Percentiles rank a stretch among this genome's conserved stretches.
Evolutionary conservation across 805 yeast species (phyloP).

Genomic region (Kodamaea kaohsiungensis): DNA sequence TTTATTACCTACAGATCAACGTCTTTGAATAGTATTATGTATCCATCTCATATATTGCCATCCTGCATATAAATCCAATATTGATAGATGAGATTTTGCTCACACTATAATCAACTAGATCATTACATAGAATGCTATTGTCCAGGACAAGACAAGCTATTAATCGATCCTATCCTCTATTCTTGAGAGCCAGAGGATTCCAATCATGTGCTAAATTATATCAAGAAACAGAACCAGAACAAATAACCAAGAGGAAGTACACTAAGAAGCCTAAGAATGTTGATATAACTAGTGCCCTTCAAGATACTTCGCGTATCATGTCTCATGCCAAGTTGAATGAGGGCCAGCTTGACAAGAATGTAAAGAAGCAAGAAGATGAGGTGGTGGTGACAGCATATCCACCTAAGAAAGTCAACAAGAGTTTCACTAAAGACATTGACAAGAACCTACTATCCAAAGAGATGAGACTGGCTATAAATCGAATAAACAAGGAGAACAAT

Average conservation of each 20-base stretch:
- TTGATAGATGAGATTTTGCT: not conserved
- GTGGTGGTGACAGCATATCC: constrained; percentile 1
- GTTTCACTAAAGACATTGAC: constrained; percentile 14
- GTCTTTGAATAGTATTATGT: too few relatives aligned
- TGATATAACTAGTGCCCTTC: constrained; percentile 14
- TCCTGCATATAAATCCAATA: not conserved
- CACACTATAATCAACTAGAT: too few relatives aligned
- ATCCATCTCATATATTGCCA: not conserved
- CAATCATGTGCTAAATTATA: not conserved
- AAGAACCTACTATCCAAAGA: constrained; percentile 11
- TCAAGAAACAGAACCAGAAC: not conserved
- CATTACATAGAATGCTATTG: too few relatives aligned
- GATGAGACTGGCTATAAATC: constrained; percentile 11
- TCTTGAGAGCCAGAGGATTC: not conserved
- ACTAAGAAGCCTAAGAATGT: constrained; percentile 11
- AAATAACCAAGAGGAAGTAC: not conserved
- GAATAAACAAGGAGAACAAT: constrained; percentile 1
- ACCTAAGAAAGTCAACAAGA: constrained; percentile 11
- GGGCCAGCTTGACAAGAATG: not conserved
- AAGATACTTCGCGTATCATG: constrained; percentile 9
- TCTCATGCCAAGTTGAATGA: constrained; percentile 9
- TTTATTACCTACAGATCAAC: too few relatives aligned
- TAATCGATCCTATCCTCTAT: too few relatives aligned
- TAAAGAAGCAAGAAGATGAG: not conserved
- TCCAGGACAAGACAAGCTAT: too few relatives aligned